A percentile compares a stretch with the other conserved stretches of the same genome.
Evolutionary conservation across 2,329 filamentous ascomycete genomes (phyloP).

Genomic region (Botryotinia calthae): DNA sequence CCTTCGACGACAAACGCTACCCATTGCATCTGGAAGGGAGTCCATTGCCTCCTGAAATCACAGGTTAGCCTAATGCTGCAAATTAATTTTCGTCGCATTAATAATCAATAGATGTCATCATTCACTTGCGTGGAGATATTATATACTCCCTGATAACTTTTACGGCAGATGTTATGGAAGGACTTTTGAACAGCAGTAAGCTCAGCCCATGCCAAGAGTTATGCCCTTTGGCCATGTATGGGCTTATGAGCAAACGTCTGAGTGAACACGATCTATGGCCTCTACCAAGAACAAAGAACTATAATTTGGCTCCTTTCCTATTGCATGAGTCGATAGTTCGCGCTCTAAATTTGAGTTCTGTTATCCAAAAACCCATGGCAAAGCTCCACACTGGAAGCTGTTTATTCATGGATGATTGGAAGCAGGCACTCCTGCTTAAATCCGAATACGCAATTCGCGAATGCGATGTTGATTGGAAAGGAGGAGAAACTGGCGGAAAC

Average conservation of each 20-base stretch:
- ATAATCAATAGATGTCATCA: accelerated
- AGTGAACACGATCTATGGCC: background rate
- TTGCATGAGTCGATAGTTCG: background rate
- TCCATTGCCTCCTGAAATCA: background rate
- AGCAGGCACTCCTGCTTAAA: accelerated
- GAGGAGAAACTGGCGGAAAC: background rate
- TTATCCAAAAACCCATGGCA: background rate
- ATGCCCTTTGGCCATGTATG: background rate
- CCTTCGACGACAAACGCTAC: accelerated
- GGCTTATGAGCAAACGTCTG: background rate
- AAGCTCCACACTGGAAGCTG: background rate
- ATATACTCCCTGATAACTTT: accelerated
- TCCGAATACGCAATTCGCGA: accelerated
- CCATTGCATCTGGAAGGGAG: background rate
- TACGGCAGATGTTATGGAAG: accelerated
- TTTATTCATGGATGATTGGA: background rate
- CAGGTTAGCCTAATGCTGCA: background rate
- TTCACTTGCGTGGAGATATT: background rate
- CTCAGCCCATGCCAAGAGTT: background rate
- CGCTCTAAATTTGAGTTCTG: accelerated
- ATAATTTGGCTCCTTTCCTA: background rate
- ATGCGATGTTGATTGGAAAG: accelerated
- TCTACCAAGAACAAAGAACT: background rate
- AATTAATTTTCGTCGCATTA: background rate
- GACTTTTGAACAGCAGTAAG: background rate